phyloP scores from a whole-genome alignment of 495 filamentous ascomycete genomes.

The Lophium mytilinum region DNA sequence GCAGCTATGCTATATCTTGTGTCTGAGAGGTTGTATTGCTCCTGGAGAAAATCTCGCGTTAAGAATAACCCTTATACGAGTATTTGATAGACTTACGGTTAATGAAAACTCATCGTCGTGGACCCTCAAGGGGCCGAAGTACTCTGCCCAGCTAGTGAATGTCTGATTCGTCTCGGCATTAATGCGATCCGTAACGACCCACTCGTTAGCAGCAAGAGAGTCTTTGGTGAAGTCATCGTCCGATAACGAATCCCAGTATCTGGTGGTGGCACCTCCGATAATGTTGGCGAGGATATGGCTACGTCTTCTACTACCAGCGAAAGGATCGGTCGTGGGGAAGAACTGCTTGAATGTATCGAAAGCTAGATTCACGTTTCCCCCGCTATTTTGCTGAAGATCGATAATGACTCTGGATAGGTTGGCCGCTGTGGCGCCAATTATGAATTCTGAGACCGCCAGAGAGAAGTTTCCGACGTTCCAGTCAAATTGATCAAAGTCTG shows the following conservation, averaged over 20 bases:
- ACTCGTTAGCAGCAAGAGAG: not conserved
- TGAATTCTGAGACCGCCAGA: slow-evolving; percentile 36
- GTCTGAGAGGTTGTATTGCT: not conserved
- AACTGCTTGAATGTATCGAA: slow-evolving; percentile 13
- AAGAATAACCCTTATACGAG: not conserved
- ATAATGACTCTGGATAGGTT: slow-evolving; percentile 27
- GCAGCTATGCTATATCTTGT: not conserved
- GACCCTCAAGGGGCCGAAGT: not conserved
- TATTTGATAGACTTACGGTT: not conserved
- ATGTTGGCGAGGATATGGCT: slow-evolving; percentile 6
- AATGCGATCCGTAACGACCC: not conserved
- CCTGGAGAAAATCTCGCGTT: not conserved
- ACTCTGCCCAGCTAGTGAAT: not conserved
- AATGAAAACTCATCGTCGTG: not conserved
- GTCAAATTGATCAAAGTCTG: slow-evolving; percentile 37
- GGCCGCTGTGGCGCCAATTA: slow-evolving; percentile 30
- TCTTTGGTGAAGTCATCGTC: not conserved
- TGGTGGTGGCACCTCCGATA: slow-evolving; percentile 3
- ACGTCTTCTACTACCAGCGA: slow-evolving; percentile 12
- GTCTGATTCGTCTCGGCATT: not conserved
- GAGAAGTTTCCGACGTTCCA: slow-evolving; percentile 34
- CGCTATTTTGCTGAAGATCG: slow-evolving; percentile 20
- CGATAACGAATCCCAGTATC: slow-evolving; percentile 2
- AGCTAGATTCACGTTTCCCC: slow-evolving; percentile 8
- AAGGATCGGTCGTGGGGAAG: slow-evolving; percentile 8